phyloP scores from a whole-genome alignment of 2,329 filamentous ascomycete genomes.

The Paramyrothecium roridum region DNA sequence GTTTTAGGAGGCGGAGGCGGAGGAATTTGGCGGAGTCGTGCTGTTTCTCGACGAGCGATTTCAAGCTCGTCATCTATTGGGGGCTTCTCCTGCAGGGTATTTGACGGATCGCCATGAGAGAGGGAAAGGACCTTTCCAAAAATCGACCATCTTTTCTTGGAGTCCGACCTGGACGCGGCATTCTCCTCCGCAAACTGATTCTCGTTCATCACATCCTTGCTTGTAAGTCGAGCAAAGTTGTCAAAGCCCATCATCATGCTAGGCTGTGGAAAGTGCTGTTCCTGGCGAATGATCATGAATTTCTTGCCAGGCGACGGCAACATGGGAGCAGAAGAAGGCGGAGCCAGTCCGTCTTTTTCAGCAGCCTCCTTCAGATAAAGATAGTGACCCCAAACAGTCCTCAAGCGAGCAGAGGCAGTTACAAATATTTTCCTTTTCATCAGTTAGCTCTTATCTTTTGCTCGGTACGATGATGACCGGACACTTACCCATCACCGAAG shows the following conservation, averaged over 20 bases:
- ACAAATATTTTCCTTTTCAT: conserved; percentile 64
- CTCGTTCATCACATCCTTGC: conserved; percentile 15
- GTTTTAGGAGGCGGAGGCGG: conserved; percentile 35
- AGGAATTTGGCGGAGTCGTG: conserved; percentile 28
- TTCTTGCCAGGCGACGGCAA: conserved; percentile 80
- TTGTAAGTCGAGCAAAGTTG: conserved; percentile 30
- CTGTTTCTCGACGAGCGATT: conserved; percentile 45
- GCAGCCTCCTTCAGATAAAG: conserved; percentile 69
- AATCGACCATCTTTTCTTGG: conserved; percentile 62
- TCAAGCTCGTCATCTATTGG: conserved; percentile 46
- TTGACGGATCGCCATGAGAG: conserved; percentile 7
- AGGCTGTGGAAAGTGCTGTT: conserved; percentile 48
- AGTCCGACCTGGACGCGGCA: conserved; percentile 28
- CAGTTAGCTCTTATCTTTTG: too few species aligned
- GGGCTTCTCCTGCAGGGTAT: conserved; percentile 5
- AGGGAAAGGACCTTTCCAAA: conserved; percentile 59
- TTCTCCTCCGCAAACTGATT: conserved; percentile 20
- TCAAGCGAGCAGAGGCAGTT: conserved; percentile 64
- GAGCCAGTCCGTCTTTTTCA: conserved; percentile 48
- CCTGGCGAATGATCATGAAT: conserved; percentile 85
- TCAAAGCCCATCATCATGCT: conserved; percentile 51
- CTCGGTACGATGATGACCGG: too few species aligned
- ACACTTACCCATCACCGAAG: conserved; percentile 63
- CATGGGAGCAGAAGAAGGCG: conserved; percentile 76
- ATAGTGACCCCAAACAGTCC: conserved; percentile 75